Evolutionary conservation across 2,329 filamentous ascomycete genomes (phyloP).

Genomic region (Aspergillus pseudoviridinutans): DNA sequence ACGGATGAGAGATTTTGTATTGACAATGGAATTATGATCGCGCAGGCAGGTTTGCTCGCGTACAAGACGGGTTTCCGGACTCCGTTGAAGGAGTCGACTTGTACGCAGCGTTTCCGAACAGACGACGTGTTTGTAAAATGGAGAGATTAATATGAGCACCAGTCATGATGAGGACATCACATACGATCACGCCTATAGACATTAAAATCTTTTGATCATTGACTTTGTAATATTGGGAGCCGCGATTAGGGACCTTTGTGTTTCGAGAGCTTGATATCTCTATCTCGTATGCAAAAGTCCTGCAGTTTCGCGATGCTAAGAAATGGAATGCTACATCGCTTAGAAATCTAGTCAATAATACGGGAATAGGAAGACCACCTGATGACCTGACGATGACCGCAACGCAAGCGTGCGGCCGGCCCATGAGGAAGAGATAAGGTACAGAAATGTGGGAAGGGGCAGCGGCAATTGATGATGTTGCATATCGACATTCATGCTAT

Average conservation of each 20-base stretch:
- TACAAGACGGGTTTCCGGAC: conserved; percentile 78
- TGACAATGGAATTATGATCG: conserved; percentile 99
- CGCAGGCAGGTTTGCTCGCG: conserved; percentile 85
- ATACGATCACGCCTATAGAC: conserved; percentile 1
- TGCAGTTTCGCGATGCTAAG: not conserved
- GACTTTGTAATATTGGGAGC: not conserved
- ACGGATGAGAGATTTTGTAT: conserved; percentile 98
- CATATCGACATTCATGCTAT: not conserved
- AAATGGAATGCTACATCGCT: not conserved
- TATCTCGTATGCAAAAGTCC: not conserved
- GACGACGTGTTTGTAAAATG: conserved; percentile 78
- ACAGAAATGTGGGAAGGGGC: not conserved
- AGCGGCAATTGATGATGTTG: not conserved
- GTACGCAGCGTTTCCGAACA: conserved; percentile 77
- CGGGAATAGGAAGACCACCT: not conserved
- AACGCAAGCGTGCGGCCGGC: not conserved
- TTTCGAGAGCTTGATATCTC: not conserved
- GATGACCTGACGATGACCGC: not conserved
- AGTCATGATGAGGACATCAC: conserved; percentile 3
- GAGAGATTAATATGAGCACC: conserved; percentile 53
- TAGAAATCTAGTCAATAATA: not conserved
- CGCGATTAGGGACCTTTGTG: not conserved
- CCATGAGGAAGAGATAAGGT: not conserved
- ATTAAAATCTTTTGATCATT: not conserved
- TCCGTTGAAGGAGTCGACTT: conserved; percentile 73